Conservation (phyloP, 2,329 filamentous ascomycete species). For the Lachnellula subtilissima region DNA sequence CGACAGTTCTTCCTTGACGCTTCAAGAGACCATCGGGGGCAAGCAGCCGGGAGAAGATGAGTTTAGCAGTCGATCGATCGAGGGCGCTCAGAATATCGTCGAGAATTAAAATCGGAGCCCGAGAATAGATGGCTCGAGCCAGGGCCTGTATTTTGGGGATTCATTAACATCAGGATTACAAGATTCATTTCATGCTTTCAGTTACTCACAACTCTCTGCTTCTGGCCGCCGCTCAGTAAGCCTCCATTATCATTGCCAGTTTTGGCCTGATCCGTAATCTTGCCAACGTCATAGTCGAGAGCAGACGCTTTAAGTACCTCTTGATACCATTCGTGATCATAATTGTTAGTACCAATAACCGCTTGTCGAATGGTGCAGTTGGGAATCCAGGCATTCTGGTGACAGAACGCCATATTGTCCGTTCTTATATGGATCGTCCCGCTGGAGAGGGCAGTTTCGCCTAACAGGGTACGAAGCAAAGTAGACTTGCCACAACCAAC, state of each 20-base stretch:
- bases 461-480: constrained; percentile 22
- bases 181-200: constrained; percentile 28
- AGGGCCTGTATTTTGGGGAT: constrained; percentile 31
- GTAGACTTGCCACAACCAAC: constrained; percentile 30
- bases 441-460: constrained; percentile 10
- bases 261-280: constrained; percentile 24
- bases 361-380: constrained; percentile 37
- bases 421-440: constrained; percentile 8
- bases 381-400: constrained; percentile 40
- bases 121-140: constrained; percentile 22
- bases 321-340: constrained; percentile 25
- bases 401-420: constrained; percentile 35
- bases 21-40: constrained; percentile 10
- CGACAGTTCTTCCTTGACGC: constrained; percentile 29
- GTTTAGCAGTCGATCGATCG: constrained; percentile 17
- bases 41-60: constrained; percentile 12
- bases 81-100: constrained; percentile 26
- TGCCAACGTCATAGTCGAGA: constrained; percentile 17
- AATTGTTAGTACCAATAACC: constrained; percentile 31
- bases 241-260: constrained; percentile 27
- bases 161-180: not conserved
- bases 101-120: constrained; percentile 14
- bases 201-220: constrained; percentile 32
- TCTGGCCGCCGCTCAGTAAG: constrained; percentile 26
- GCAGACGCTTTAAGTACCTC: constrained; percentile 18